These are phyloP conservation scores for Mycena leptocephala DNA, from an alignment of 768 basidiomycete genomes.

Conservation along the genomic window DNA sequence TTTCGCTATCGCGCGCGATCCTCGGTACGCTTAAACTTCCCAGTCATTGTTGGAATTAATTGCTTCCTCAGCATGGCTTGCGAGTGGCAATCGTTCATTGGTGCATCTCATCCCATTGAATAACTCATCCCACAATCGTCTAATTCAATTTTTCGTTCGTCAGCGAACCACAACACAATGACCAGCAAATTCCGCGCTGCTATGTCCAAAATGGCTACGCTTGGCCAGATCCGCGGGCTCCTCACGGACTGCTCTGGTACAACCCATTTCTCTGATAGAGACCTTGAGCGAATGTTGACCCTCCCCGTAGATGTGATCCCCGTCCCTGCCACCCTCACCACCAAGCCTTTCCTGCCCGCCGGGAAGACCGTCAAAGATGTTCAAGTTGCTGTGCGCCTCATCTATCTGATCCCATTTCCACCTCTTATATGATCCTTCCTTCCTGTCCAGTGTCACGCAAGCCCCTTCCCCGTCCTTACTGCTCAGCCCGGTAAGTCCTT, in stretches of 20 bases:
- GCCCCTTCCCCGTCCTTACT: conserved; percentile 45
- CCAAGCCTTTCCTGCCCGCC: conserved; percentile 44
- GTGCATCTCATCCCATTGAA: conserved; percentile 26
- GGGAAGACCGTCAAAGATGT: conserved; percentile 47
- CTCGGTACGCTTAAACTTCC: conserved; percentile 21
- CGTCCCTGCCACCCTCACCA: conserved; percentile 22
- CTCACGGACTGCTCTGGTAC: conserved; percentile 48
- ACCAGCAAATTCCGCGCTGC: conserved; percentile 45
- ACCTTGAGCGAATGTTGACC: background rate
- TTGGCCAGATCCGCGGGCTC: conserved; percentile 42
- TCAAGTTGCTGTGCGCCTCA: conserved; percentile 40
- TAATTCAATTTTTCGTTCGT: background rate
- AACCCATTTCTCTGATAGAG: background rate
- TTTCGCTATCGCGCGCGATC: conserved; percentile 42
- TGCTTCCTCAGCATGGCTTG: conserved; percentile 54
- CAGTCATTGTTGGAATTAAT: background rate
- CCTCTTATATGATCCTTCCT: background rate
- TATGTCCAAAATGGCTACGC: conserved; percentile 51
- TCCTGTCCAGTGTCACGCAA: conserved; percentile 37
- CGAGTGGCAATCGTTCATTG: conserved; percentile 57
- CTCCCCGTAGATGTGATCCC: conserved; percentile 40
- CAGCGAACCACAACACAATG: conserved; percentile 42
- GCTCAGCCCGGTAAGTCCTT: conserved; percentile 35
- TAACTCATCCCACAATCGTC: background rate
- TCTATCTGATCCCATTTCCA: background rate